phyloP scores from a whole-genome alignment of 495 filamentous ascomycete species.

The Daldinia decipiens region DNA sequence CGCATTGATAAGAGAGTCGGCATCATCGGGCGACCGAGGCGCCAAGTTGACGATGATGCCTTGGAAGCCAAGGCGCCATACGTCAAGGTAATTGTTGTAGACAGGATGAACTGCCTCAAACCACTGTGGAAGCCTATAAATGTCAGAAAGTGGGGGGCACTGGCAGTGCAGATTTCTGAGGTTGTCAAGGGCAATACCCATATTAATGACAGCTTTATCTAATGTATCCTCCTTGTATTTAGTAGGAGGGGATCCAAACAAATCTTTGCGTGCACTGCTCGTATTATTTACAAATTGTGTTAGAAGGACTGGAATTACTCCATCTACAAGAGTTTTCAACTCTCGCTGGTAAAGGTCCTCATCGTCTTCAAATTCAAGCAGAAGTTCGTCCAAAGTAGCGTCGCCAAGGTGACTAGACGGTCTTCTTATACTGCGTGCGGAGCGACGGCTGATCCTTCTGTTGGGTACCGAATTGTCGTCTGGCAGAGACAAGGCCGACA shows the following conservation, averaged over 20 bases:
- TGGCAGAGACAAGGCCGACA: conserved; percentile 87
- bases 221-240: conserved; percentile 56
- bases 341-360: conserved; percentile 93
- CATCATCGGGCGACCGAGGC: conserved; percentile 65
- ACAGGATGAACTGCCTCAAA: conserved; percentile 77
- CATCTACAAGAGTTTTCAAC: conserved; percentile 91
- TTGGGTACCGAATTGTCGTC: conserved; percentile 63
- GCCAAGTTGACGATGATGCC: conserved; percentile 95
- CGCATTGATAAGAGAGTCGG: conserved; percentile 71
- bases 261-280: conserved; percentile 69
- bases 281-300: conserved; percentile 82
- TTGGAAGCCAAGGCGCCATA: conserved; percentile 94
- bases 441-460: conserved; percentile 68
- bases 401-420: conserved; percentile 70
- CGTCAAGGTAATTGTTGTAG: conserved; percentile 87
- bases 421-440: conserved; percentile 76
- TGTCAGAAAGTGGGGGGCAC: conserved; percentile 72
- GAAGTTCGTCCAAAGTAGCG: conserved; percentile 75
- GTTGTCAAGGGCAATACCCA: conserved; percentile 90
- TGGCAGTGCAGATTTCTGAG: conserved; percentile 81
- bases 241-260: conserved; percentile 61
- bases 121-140: conserved; percentile 79
- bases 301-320: conserved; percentile 93
- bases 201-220: conserved; percentile 90
- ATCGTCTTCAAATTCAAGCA: conserved; percentile 83